Evolutionary conservation across 148 eudicot species (phyloP).

Genomic region (Fallopia convolvulus): DNA sequence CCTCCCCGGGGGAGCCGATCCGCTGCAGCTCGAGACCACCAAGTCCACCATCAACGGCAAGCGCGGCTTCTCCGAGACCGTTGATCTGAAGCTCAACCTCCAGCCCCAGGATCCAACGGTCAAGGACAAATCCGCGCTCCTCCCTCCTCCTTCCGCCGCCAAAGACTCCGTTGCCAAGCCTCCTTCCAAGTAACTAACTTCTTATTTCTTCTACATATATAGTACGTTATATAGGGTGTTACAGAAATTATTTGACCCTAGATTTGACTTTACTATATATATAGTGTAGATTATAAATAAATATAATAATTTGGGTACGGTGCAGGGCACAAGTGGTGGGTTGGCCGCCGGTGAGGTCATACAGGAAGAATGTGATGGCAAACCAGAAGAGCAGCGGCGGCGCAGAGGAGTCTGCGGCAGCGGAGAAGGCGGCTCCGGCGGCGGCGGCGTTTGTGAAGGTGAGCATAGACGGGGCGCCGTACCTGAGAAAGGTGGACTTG

Average conservation of each 20-base stretch:
- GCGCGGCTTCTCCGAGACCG: conserved; percentile 58
- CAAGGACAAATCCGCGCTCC: not conserved
- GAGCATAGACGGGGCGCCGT: conserved; percentile 62
- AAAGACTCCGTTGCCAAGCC: conserved; percentile 6
- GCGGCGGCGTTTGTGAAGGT: conserved; percentile 50
- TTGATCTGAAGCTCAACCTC: conserved; percentile 47
- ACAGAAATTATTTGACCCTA: not conserved
- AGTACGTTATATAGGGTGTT: too few species aligned
- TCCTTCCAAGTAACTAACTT: not conserved
- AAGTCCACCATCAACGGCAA: conserved; percentile 27
- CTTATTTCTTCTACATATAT: too few species aligned
- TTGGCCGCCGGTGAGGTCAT: conserved; percentile 53
- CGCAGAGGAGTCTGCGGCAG: conserved; percentile 14
- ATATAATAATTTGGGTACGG: not conserved
- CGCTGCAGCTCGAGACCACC: not conserved
- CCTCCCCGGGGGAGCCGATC: conserved; percentile 32
- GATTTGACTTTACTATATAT: too few species aligned
- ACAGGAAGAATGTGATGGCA: conserved; percentile 36
- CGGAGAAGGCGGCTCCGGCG: not conserved
- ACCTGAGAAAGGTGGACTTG: conserved; percentile 56
- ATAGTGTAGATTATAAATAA: too few species aligned
- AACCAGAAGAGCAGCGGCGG: conserved; percentile 7
- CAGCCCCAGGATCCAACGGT: not conserved
- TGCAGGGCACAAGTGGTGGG: conserved; percentile 51
- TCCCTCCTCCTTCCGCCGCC: not conserved